Conservation (phyloP, 176 grass and related monocot species). For the Oryza officinalis region DNA sequence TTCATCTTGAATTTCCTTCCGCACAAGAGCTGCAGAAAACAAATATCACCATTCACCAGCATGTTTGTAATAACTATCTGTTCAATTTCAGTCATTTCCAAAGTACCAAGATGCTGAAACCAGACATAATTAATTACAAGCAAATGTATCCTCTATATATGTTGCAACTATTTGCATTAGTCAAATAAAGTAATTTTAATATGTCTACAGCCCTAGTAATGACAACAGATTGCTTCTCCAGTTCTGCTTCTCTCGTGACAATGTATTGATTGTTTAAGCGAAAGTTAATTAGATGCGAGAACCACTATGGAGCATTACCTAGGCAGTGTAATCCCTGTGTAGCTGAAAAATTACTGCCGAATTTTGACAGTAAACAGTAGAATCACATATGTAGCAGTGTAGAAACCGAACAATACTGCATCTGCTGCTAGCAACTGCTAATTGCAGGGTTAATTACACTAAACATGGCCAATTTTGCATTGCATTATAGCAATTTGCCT, state of each 20-base stretch:
- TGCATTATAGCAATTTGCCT: background rate
- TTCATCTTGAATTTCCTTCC: conserved; percentile 94
- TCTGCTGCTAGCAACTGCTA: background rate
- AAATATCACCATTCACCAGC: conserved; percentile 17
- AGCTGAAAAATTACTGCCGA: conserved; percentile 6
- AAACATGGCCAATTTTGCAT: background rate
- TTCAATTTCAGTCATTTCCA: conserved; percentile 15
- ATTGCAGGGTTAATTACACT: background rate
- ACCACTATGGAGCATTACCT: background rate
- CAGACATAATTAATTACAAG: background rate
- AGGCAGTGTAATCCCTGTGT: background rate
- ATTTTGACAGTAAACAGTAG: background rate
- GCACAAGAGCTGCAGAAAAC: conserved; percentile 65
- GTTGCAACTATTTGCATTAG: background rate
- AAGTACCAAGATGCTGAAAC: background rate
- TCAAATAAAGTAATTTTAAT: conserved; percentile 4
- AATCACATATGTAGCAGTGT: background rate
- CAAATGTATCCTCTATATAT: background rate
- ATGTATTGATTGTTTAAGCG: background rate
- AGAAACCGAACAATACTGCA: background rate
- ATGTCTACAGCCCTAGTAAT: background rate
- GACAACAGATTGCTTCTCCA: background rate
- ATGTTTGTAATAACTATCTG: background rate
- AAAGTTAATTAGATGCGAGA: background rate
- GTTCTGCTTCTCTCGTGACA: background rate